A percentile compares a stretch with the other conserved stretches of the same genome.
phyloP scores from a whole-genome alignment of 2,329 filamentous ascomycete genomes.

The Corniculantispora saksenae region DNA sequence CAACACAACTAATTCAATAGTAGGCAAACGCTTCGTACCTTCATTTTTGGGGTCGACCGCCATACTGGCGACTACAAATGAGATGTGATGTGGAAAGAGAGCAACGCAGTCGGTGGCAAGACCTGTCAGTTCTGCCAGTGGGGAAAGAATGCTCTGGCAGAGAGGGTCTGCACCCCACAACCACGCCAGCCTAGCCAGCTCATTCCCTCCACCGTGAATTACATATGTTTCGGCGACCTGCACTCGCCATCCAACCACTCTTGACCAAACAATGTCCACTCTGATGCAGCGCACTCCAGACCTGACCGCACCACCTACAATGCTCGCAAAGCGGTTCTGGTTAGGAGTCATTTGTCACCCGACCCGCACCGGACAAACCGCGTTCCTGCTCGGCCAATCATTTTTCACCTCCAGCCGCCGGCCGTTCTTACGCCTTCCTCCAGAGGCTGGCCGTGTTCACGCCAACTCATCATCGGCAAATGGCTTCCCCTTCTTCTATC shows the following conservation, averaged over 20 bases:
- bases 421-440: no score
- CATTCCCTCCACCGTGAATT: no score
- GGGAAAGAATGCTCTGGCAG: no score
- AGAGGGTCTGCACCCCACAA: no score
- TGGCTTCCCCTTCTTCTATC: not conserved
- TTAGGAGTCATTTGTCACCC: not conserved
- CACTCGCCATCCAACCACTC: not conserved
- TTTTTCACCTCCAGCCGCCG: not conserved
- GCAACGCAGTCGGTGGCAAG: no score
- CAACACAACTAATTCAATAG: no score
- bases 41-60: no score
- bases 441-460: constrained; percentile 1
- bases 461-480: not conserved
- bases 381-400: constrained; percentile 2
- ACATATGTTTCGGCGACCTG: not conserved
- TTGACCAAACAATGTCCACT: constrained; percentile 8
- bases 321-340: not conserved
- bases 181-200: no score
- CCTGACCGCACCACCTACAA: not conserved
- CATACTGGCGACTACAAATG: no score
- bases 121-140: no score
- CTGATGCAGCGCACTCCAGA: not conserved
- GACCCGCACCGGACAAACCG: not conserved
- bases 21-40: no score
- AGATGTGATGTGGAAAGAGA: no score